Percentiles rank a stretch among this genome's conserved stretches.
Evolutionary conservation across 1,284 basidiomycete genomes (phyloP).

Genomic region (Agroathelia rolfsii): DNA sequence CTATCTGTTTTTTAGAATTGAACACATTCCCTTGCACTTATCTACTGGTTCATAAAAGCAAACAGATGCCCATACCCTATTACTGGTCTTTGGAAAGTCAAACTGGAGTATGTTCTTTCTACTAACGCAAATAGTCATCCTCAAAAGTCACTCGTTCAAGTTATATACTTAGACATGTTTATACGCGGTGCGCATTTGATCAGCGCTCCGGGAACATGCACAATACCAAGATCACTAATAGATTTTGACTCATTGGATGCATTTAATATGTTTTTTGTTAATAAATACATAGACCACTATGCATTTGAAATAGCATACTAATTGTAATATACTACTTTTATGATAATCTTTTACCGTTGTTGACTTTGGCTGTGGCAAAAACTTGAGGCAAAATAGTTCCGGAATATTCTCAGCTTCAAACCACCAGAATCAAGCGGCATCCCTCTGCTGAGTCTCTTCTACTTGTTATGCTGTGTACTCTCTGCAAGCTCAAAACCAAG

Average conservation of each 20-base stretch:
- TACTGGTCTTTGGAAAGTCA: constrained; percentile 21
- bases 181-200: constrained; percentile 18
- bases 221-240: constrained; percentile 13
- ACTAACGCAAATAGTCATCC: too few relatives aligned
- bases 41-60: constrained; percentile 13
- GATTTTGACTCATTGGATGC: constrained; percentile 13
- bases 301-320: constrained; percentile 15
- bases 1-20: constrained; percentile 16
- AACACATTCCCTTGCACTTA: constrained; percentile 14
- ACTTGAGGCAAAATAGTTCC: too few relatives aligned
- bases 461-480: too few relatives aligned
- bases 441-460: too few relatives aligned
- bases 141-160: constrained; percentile 3
- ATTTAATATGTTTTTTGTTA: constrained; percentile 19
- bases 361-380: too few relatives aligned
- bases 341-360: too few relatives aligned
- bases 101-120: constrained; percentile 13
- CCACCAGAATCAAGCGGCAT: too few relatives aligned
- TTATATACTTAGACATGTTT: constrained; percentile 17
- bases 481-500: too few relatives aligned
- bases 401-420: too few relatives aligned
- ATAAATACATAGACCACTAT: constrained; percentile 22
- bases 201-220: constrained; percentile 14
- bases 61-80: constrained; percentile 10
- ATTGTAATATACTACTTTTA: constrained; percentile 2